Base-by-base conservation (phyloP, 1,139 yeast genomes). In the Sugiyamaella xylanicola region DNA sequence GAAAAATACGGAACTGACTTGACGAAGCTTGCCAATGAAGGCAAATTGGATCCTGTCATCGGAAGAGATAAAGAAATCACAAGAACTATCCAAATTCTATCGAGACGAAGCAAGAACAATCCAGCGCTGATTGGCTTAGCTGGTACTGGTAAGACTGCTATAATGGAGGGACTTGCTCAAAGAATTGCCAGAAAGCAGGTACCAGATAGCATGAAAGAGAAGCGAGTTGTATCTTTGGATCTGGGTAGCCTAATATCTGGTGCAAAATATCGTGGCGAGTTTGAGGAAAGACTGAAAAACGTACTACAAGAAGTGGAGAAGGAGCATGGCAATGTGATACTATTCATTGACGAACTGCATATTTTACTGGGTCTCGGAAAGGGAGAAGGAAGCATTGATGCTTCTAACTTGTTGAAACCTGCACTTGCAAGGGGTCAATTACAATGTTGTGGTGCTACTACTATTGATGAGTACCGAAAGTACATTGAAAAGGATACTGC, bases 111-210 rank as follows among this genome's bases (percentile, higher is more conserved):
- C 1, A 93, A 93, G 71, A 92, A 92, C 68, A 93, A 93, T 68
- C 98, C 98, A 0, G 96, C 93, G 0, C 73, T 93, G 52, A 90
- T 92, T 53, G 99, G 98, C 59, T 84, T 88, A 62, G 98, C 99
- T 0, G 99, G 99, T 73, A 95, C 96, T 0, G 99, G 99, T 74
- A 93, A 93, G 72, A 93, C 98, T 0, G 95, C 97, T 4, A 85
- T 93, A 54, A 87, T 93, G 83, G 99, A 93, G 71, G 99, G 98
- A 0, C 77, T 93, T 51, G 98, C 98, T 0, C 98, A 93, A 72
- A 75, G 97, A 64, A 91, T 93, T 55, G 83, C 89, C 15, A 83
- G 87, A 57, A 93, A 93, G 8, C 96, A 91, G 67, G 99, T 93
- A 0, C 99, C 99, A 0, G 98, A 93, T 59, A 83, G 91, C 51